Evolutionary conservation across 176 grass and related monocot species (phyloP), one percentile per base, ranked within the genome.

Genomic region (Carex littledalei): DNA sequence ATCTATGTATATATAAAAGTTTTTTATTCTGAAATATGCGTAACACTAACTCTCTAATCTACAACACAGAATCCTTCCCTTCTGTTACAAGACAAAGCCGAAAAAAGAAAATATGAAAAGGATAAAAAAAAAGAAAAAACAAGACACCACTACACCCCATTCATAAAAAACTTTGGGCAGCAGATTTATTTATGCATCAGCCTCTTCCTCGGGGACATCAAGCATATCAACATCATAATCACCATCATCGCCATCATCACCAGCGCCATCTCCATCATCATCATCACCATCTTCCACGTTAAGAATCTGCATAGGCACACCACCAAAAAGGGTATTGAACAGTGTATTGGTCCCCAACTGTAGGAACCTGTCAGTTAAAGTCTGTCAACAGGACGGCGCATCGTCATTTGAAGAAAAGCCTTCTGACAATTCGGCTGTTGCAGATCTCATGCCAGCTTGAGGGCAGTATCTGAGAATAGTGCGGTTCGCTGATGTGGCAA

Each of bases 251-350:
- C 32, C 79, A 21, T 63, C 79, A 21, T 34, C 79, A n/a, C 49
- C 81, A 68, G 17, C 45, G 3, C 79, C 79, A 64, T 82, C 79
- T 26, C 39, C 56, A 3, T 63, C 59, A 68, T 68, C 72, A 77
- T 77, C 81, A 55, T 83, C 81, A 32, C 69, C 61, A 35, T 67
- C 81, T 53, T 83, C 81, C 24, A 83, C 63, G 1, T 83, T 22
- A 8, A 67, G 56, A 34, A 83, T 69, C 26, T 83, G 63, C 63
- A 69, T 22, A 53, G 81, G 81, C 5, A 78, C 74, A 56, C 62
- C 80, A 35, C 81, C 81, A 83, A 83, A 67, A 26, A 83, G 14
- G 17, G 81, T 69, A 67, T 64, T 3, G 1, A 83, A 31, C 53
- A 82, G 35, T 7, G 39, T 22, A 65, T 83, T 83, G 20, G 41